A percentile compares a stretch with the other conserved stretches of the same genome.
phyloP scores from a whole-genome alignment of 805 yeast species.

The Myxozyma nipponensis region DNA sequence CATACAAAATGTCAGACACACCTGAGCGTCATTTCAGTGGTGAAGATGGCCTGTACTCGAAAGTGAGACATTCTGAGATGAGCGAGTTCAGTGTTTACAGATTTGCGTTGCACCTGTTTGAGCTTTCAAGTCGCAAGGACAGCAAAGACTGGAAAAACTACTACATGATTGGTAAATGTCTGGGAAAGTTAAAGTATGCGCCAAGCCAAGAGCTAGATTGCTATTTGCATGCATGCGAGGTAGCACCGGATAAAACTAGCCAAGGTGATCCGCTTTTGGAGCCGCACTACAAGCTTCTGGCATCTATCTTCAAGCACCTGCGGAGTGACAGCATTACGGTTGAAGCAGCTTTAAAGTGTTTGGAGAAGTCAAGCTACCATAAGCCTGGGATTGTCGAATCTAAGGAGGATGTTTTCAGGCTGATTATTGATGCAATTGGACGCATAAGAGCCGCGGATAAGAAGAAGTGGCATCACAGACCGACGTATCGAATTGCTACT shows the following conservation, averaged over 20 bases:
- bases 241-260: conserved; percentile 21
- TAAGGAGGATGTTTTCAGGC: conserved; percentile 3
- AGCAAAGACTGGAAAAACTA: conserved; percentile 58
- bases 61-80: conserved; percentile 11
- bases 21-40: conserved; percentile 45
- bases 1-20: conserved; percentile 44
- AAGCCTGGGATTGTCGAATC: conserved; percentile 6
- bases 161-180: conserved; percentile 56
- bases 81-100: conserved; percentile 33
- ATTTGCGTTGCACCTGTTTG: conserved; percentile 44
- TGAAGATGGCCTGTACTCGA: conserved; percentile 29
- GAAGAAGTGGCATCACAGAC: conserved; percentile 89
- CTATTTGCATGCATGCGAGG: conserved; percentile 37
- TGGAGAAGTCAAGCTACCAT: conserved; percentile 41
- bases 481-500: conserved; percentile 65
- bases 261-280: conserved; percentile 59
- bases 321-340: conserved; percentile 38
- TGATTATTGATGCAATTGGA: conserved; percentile 5
- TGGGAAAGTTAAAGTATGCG: conserved; percentile 46
- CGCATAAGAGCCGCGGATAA: conserved; percentile 50
- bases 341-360: conserved; percentile 40
- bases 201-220: conserved; percentile 41
- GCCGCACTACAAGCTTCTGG: conserved; percentile 67
- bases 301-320: conserved; percentile 56
- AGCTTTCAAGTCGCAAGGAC: conserved; percentile 45